phyloP scores from a whole-genome alignment of 2,329 filamentous ascomycete genomes.

The Cytospora paraplurivora region DNA sequence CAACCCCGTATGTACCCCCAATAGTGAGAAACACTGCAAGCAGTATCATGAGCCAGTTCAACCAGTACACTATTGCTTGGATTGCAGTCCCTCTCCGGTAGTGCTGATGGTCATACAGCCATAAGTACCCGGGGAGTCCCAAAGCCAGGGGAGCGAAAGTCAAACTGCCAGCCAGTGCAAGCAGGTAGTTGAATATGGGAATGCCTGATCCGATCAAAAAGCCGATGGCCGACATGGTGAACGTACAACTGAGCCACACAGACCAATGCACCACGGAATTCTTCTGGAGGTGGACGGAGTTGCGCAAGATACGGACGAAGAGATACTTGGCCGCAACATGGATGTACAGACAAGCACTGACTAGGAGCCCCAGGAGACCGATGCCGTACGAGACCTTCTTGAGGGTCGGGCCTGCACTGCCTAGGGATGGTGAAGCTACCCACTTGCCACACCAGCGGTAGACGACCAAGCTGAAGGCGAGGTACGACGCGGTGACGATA shows the following conservation, averaged over 20 bases:
- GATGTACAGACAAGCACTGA: slow-evolving; percentile 40
- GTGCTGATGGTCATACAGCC: slow-evolving; percentile 21
- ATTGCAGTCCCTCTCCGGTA: slow-evolving; percentile 12
- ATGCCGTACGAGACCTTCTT: slow-evolving; percentile 66
- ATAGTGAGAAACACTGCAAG: slow-evolving; percentile 27
- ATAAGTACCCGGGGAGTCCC: slow-evolving; percentile 20
- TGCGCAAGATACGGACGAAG: slow-evolving; percentile 39
- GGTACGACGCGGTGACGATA: slow-evolving; percentile 56
- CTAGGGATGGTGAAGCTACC: slow-evolving; percentile 64
- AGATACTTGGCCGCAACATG: slow-evolving; percentile 40
- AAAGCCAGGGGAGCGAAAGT: slow-evolving; percentile 27
- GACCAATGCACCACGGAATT: slow-evolving; percentile 37
- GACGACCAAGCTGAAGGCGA: slow-evolving; percentile 61
- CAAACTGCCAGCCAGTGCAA: slow-evolving; percentile 27
- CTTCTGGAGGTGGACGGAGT: slow-evolving; percentile 36
- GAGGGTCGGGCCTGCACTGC: slow-evolving; percentile 59
- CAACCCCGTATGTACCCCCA: slow-evolving; percentile 26
- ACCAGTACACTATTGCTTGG: slow-evolving; percentile 12
- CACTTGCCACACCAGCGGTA: slow-evolving; percentile 64
- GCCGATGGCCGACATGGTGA: slow-evolving; percentile 31
- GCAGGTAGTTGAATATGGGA: slow-evolving; percentile 35
- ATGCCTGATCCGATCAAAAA: slow-evolving; percentile 35
- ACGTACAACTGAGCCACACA: slow-evolving; percentile 36
- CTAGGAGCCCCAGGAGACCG: slow-evolving; percentile 55
- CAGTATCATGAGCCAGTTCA: slow-evolving; percentile 24